Conservation (phyloP, 768 basidiomycete species). For the Pleurotus djamor region DNA sequence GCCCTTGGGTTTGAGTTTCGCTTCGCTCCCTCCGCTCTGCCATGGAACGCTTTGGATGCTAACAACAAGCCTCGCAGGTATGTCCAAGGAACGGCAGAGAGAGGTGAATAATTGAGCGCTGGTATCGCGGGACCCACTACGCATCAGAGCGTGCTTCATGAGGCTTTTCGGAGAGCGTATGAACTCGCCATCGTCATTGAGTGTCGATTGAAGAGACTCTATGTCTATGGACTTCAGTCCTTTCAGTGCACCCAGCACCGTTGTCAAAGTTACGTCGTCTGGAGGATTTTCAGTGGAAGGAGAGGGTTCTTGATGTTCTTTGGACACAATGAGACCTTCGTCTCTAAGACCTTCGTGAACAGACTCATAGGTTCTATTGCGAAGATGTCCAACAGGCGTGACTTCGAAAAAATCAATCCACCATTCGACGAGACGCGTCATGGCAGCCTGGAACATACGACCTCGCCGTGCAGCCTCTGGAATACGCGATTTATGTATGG, state of each 20-base stretch:
- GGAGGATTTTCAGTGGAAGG: constrained; percentile 11
- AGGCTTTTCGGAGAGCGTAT: constrained; percentile 81
- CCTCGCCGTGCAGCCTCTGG: constrained; percentile 84
- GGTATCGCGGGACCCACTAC: constrained; percentile 77
- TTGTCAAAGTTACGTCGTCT: constrained; percentile 17
- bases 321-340: constrained; percentile 20
- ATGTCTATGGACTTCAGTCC: constrained; percentile 23
- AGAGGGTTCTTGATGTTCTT: constrained; percentile 19
- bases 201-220: neutral
- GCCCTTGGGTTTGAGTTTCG: constrained; percentile 41
- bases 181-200: constrained; percentile 54
- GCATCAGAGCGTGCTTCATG: constrained; percentile 90
- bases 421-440: constrained; percentile 77
- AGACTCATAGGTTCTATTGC: constrained; percentile 75
- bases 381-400: constrained; percentile 61
- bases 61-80: constrained; percentile 85
- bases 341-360: constrained; percentile 46
- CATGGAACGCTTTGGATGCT: constrained; percentile 93
- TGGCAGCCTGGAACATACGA: constrained; percentile 82
- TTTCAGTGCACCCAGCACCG: constrained; percentile 42
- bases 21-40: constrained; percentile 66
- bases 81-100: constrained; percentile 79
- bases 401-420: constrained; percentile 81
- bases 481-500: constrained; percentile 77
- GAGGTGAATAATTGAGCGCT: constrained; percentile 92